Percentiles rank a stretch among this genome's conserved stretches.
Evolutionary conservation across 805 yeast species (phyloP).

Genomic region (Crinitomyces ghanaensis): DNA sequence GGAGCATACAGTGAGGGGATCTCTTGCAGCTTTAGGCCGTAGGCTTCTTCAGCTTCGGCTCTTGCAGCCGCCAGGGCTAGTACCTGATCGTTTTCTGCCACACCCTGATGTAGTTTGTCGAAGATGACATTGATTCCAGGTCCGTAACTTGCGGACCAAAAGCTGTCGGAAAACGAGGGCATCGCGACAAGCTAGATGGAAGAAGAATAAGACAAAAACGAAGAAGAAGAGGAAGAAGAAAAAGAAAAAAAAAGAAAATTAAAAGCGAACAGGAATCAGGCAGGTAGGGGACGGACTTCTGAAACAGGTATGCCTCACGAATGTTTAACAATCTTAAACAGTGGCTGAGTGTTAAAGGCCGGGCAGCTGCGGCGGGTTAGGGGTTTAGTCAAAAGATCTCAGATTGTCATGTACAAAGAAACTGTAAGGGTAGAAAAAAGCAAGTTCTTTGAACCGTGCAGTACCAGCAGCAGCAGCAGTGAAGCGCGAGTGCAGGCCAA

Average conservation of each 20-base stretch:
- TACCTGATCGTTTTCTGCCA: conserved; percentile 60
- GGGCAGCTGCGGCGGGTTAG: too few species aligned
- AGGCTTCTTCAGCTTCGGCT: conserved; percentile 59
- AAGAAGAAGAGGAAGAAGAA: background rate
- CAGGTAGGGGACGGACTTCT: too few species aligned
- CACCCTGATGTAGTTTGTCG: conserved; percentile 37
- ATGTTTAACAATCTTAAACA: too few species aligned
- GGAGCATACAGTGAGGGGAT: conserved; percentile 30
- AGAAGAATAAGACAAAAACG: background rate
- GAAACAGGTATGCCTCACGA: too few species aligned
- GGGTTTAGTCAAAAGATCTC: too few species aligned
- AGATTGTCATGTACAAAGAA: too few species aligned
- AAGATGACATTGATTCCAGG: conserved; percentile 31
- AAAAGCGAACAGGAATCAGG: too few species aligned
- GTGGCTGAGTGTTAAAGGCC: too few species aligned
- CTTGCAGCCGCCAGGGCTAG: conserved; percentile 52
- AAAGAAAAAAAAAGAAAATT: background rate
- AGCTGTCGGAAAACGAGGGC: conserved; percentile 60
- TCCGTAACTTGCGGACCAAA: conserved; percentile 62
- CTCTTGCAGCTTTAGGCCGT: conserved; percentile 45
- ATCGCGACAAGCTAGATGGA: conserved; percentile 25
- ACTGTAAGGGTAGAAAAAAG: too few species aligned
- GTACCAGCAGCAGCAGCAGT: too few species aligned
- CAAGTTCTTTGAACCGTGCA: too few species aligned
- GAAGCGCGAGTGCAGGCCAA: too few species aligned